Conservation (phyloP, 2,329 filamentous ascomycete genomes). For the Pseudogymnoascus sp. region DNA sequence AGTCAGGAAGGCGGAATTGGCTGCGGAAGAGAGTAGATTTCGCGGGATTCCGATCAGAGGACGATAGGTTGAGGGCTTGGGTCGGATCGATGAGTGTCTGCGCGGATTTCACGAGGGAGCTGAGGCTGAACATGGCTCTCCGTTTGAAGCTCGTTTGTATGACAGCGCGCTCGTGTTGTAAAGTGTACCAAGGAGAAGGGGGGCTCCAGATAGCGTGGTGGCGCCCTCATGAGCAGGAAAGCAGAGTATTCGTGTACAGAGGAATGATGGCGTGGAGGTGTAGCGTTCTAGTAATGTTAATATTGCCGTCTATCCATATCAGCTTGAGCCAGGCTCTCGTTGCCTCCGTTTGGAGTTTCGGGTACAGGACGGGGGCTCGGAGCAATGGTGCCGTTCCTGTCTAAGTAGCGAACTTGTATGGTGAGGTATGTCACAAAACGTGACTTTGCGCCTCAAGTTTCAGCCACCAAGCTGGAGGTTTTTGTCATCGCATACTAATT, state of each 20-base stretch:
- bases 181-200: background rate
- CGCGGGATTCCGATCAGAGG: constrained; percentile 73
- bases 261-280: background rate
- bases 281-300: background rate
- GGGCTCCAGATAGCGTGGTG: background rate
- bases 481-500: background rate
- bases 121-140: constrained; percentile 53
- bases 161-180: background rate
- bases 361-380: constrained; percentile 1
- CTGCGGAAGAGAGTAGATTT: constrained; percentile 90
- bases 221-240: background rate
- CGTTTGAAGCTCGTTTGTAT: constrained; percentile 14
- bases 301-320: background rate
- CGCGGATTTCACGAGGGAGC: constrained; percentile 88
- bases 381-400: background rate
- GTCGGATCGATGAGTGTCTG: constrained; percentile 91
- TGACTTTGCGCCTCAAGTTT: background rate
- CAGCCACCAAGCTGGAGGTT: background rate
- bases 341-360: background rate
- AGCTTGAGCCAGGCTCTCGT: background rate
- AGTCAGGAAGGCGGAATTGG: constrained; percentile 89
- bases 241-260: background rate
- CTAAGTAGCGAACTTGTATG: background rate
- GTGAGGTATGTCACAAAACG: background rate
- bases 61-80: constrained; percentile 63